Evolutionary conservation across 2,329 filamentous ascomycete species (phyloP).

Genomic region (Lachnellula arida): DNA sequence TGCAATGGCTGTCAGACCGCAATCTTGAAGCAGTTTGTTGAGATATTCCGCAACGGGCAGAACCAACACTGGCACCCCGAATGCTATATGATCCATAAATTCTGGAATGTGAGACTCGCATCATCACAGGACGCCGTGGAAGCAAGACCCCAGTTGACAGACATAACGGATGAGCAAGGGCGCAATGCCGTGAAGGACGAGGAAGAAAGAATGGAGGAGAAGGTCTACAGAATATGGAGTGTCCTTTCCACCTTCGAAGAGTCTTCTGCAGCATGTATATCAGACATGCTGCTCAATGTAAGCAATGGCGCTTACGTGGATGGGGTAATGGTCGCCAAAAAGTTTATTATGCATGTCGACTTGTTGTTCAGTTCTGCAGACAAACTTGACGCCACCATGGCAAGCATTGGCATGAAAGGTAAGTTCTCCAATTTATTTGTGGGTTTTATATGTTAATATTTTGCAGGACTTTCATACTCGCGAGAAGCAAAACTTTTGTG

Average conservation of each 20-base stretch:
- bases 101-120: slow-evolving; percentile 89
- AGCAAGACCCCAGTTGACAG: slow-evolving; percentile 34
- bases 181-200: slow-evolving; percentile 74
- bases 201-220: slow-evolving; percentile 94
- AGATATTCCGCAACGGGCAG: slow-evolving; percentile 95
- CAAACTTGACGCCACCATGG: slow-evolving; percentile 71
- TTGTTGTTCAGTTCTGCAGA: slow-evolving; percentile 87
- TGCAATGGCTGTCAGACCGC: slow-evolving; percentile 97
- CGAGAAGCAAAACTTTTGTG: slow-evolving; percentile 98
- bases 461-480: slow-evolving; percentile 75
- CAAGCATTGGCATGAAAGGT: slow-evolving; percentile 70
- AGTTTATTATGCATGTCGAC: slow-evolving; percentile 94
- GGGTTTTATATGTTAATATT: slow-evolving; percentile 7
- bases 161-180: slow-evolving; percentile 59
- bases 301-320: slow-evolving; percentile 97
- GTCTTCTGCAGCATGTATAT: slow-evolving; percentile 95
- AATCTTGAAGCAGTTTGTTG: slow-evolving; percentile 97
- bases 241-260: slow-evolving; percentile 96
- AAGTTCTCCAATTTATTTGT: slow-evolving; percentile 29
- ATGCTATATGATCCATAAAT: slow-evolving; percentile 99
- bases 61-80: slow-evolving; percentile 99
- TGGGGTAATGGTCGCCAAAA: slow-evolving; percentile 88
- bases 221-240: slow-evolving; percentile 97
- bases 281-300: slow-evolving; percentile 96
- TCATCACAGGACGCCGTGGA: slow-evolving; percentile 43